Evolutionary conservation across 2,329 filamentous ascomycete genomes (phyloP), one percentile per base, ranked within the genome.

Genomic region (Colletotrichum tropicicola): DNA sequence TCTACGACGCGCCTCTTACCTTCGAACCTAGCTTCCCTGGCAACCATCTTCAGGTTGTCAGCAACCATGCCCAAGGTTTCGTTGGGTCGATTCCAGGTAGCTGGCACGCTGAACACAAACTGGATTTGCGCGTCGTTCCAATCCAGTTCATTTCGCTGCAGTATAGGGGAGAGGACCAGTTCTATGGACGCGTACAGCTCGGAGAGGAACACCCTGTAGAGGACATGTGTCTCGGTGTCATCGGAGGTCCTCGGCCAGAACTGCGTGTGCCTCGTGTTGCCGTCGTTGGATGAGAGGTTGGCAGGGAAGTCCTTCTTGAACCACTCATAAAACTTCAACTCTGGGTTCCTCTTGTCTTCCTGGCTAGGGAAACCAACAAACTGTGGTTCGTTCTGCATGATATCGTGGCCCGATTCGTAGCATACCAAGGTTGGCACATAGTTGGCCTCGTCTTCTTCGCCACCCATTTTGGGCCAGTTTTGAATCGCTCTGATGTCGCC

Each of bases 61-160:
- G 44, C 44, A 47, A 47, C 44, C 44, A 47, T 47, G 44, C 44
- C 44, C 44, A 47, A 47, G 44, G 44, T 47, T n/a, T 47, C 44
- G n/a, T 47, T 47, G 12, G 44, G 44, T 28, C 44, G 44, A 12
- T 47, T 47, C 44, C 44, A 47, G 23, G 44, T 47, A n/a, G 44
- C 44, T 27, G 44, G 44, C 6, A 47, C 44, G 23, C 44, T 47
- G 44, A 47, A 47, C 6, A 47, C 23, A 47, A 47, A 47, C 44
- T 28, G 21, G 23, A 47, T 28, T 47, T 47, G 23, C 44, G 44
- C 44, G 17, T n/a, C 21, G 44, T 47, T 28, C 44, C 44, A 47
- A 10, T 47, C 44, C 44, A 47, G 13, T 2, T 12, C 44, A 17
- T 27, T 47, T 21, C 44, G 15, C 12, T 47, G 23, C 44, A 47